These are phyloP conservation scores for Candida boidinii DNA, from an alignment of 805 yeast species.

Conservation along the genomic window DNA sequence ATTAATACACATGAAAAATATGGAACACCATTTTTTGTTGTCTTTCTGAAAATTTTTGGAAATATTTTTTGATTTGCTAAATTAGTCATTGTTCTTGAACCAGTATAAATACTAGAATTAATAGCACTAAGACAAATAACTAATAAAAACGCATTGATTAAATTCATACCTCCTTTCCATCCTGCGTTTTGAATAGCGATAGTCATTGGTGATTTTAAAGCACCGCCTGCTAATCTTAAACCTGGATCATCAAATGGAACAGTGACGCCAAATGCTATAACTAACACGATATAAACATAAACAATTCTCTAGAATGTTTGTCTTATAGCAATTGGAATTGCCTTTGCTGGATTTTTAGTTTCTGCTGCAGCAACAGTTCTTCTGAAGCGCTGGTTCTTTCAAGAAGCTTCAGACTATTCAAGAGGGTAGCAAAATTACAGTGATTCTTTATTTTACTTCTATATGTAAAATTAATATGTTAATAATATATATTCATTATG, in stretches of 20 bases:
- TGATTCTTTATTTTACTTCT: too few relatives aligned
- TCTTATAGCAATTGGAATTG: conserved; percentile 45
- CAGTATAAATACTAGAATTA: conserved; percentile 61
- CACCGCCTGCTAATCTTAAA: conserved; percentile 26
- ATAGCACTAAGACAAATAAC: conserved; percentile 61
- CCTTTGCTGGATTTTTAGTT: conserved; percentile 41
- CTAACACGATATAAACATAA: conserved; percentile 42
- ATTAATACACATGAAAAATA: conserved; percentile 46
- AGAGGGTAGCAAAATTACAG: too few relatives aligned
- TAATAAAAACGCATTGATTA: conserved; percentile 54
- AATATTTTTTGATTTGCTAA: conserved; percentile 56
- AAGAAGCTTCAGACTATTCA: too few relatives aligned
- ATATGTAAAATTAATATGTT: too few relatives aligned
- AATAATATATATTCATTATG: too few relatives aligned
- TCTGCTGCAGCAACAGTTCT: conserved; percentile 53
- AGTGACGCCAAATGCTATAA: conserved; percentile 48
- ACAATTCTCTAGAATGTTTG: conserved; percentile 48
- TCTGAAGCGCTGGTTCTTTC: too few relatives aligned
- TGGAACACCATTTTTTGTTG: conserved; percentile 57
- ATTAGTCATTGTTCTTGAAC: conserved; percentile 57
- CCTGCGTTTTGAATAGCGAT: conserved; percentile 42
- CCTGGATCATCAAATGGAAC: conserved; percentile 48
- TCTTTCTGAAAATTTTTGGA: conserved; percentile 43
- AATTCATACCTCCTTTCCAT: conserved; percentile 40
- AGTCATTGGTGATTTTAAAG: conserved; percentile 41